Evolutionary conservation across 371 early-diverging fungal genomes (phyloP), one percentile per base, ranked within the genome.

Genomic region (Mucor indicus): DNA sequence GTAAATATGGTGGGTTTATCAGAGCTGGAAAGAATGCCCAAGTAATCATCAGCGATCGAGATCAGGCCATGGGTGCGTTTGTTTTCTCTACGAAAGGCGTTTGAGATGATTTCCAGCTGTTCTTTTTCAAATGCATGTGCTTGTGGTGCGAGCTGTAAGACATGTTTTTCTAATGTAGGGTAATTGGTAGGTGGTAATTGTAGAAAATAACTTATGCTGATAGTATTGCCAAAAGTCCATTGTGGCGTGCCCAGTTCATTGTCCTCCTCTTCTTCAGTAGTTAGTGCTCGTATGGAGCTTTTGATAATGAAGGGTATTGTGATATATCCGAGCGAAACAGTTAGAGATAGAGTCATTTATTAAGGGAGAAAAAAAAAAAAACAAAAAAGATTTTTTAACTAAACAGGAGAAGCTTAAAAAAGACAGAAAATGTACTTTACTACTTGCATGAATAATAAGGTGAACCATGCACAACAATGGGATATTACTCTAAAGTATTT

Each of bases 111-210:
- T 2, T 9, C n/a, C 4, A 51, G 12, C 15, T 50, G 32, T n/a
- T 70, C 64, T 27, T 32, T 16, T 44, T 67, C 64, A 31, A 53
- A 55, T 8, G 23, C 13, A 15, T 60, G 44, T 1, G 60, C 41
- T 11, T 47, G 21, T 3, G 56, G 27, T 13, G 57, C 53, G 12
- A 60, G 16, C 8, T 48, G 46, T 12, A 69, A n/a, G 11, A 61
- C 31, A 42, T 73, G 60, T 38, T 57, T 65, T n/a, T 58, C 68
- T 40, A 69, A 57, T 7, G 79, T 82, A 33, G 79, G 77, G 13
- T 65, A 62, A 15, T 63, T 65, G 9, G 57, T 69, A 4, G 77
- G 77, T 25, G 79, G 74, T 6, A 61, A 68, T 35, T 48, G 63
- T 12, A 71, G 52, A 55, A 71, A 71, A 17, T 51, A 54, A n/a